Percentiles rank a stretch among this genome's conserved stretches.
These are phyloP conservation scores for Chalaropsis thielavioides DNA, from an alignment of 2,329 filamentous ascomycete species.

Conservation along the genomic window DNA sequence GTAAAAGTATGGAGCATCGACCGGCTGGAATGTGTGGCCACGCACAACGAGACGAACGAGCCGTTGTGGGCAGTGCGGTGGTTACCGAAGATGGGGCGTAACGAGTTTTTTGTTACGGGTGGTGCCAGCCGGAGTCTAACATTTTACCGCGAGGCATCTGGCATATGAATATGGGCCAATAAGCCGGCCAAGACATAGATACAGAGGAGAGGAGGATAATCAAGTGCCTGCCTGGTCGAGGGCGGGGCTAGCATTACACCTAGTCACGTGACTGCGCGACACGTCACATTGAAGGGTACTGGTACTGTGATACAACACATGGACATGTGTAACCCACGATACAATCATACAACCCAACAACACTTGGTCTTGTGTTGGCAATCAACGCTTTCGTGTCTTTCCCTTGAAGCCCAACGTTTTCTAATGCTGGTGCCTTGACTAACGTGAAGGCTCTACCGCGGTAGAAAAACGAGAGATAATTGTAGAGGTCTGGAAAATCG, in stretches of 20 bases:
- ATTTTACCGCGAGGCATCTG: constrained; percentile 76
- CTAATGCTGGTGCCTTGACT: too few species aligned
- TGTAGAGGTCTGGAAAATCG: too few species aligned
- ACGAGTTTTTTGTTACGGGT: constrained; percentile 62
- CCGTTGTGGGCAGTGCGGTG: constrained; percentile 72
- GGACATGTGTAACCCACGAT: too few species aligned
- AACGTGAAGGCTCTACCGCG: too few species aligned
- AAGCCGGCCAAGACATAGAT: background rate
- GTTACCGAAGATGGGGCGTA: constrained; percentile 57
- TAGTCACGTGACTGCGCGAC: background rate
- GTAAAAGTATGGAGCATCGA: constrained; percentile 94
- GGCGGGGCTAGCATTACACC: background rate
- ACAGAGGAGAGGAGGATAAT: too few species aligned
- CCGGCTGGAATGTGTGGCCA: constrained; percentile 70
- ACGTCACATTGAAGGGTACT: too few species aligned
- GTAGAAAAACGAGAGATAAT: too few species aligned
- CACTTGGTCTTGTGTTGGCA: too few species aligned
- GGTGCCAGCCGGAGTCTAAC: constrained; percentile 62
- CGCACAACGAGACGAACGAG: constrained; percentile 80
- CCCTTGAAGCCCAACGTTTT: too few species aligned
- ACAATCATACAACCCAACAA: too few species aligned
- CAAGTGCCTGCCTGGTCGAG: too few species aligned
- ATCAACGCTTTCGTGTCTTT: too few species aligned
- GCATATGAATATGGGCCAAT: constrained; percentile 31
- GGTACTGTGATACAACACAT: background rate